These are phyloP conservation scores for Cryptococcus amylolentus DNA, from an alignment of 1,284 basidiomycete genomes.

Conservation along the genomic window DNA sequence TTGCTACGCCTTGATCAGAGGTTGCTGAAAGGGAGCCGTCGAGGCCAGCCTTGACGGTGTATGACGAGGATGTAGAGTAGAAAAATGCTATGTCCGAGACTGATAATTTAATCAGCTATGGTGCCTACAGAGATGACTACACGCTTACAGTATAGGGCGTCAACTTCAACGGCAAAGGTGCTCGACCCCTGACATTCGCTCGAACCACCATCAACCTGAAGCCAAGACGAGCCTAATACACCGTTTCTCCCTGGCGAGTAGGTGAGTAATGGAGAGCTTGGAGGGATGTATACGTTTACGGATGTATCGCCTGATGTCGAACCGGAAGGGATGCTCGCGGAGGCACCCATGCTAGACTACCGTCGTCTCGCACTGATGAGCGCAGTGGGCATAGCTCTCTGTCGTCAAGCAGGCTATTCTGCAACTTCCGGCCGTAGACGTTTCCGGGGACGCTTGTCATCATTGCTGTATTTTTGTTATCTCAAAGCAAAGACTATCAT, in stretches of 20 bases:
- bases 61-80: constrained; percentile 4
- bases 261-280: constrained; percentile 23
- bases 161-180: constrained; percentile 17
- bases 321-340: no score
- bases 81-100: constrained; percentile 16
- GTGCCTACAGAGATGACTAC: not conserved
- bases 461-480: no score
- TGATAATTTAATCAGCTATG: constrained; percentile 1
- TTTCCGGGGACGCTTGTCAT: no score
- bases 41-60: constrained; percentile 13
- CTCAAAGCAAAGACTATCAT: no score
- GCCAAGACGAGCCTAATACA: constrained; percentile 14
- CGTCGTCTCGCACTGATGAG: no score
- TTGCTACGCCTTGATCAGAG: constrained; percentile 6
- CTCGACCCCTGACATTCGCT: constrained; percentile 14
- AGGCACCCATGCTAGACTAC: no score
- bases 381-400: no score
- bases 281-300: constrained; percentile 19
- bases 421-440: no score
- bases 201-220: constrained; percentile 4
- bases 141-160: constrained; percentile 19
- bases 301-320: not conserved
- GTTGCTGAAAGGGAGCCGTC: constrained; percentile 19
- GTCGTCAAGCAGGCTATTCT: no score
- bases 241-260: constrained; percentile 17